These are phyloP conservation scores for Penicillium sp. DNA, from an alignment of 2,329 filamentous ascomycete genomes.

Conservation along the genomic window DNA sequence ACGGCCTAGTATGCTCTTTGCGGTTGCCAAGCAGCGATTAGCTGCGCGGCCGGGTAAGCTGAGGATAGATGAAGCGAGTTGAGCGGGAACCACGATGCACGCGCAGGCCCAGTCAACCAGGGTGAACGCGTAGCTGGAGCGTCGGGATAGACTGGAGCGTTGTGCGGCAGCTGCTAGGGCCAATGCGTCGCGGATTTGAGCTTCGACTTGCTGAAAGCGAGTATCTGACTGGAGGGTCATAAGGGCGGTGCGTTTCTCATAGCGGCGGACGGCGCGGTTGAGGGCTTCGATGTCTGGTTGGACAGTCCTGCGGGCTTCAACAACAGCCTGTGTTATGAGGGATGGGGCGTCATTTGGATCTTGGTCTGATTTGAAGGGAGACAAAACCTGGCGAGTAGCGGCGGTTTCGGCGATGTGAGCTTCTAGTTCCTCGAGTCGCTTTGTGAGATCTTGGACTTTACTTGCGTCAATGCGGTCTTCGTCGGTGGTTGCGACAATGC, in stretches of 20 bases:
- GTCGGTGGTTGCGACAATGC: slow-evolving; percentile 56
- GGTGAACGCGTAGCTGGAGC: slow-evolving; percentile 27
- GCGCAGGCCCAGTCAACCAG: slow-evolving; percentile 40
- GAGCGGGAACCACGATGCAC: slow-evolving; percentile 37
- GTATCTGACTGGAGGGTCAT: slow-evolving; percentile 75
- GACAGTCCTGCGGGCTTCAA: slow-evolving; percentile 63
- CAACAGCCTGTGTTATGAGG: slow-evolving; percentile 40
- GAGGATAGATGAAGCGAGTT: slow-evolving; percentile 29
- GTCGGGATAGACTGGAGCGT: slow-evolving; percentile 21
- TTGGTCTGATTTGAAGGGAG: slow-evolving; percentile 15
- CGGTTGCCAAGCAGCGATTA: slow-evolving; percentile 17
- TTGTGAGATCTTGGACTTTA: slow-evolving; percentile 57
- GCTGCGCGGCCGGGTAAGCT: slow-evolving; percentile 32
- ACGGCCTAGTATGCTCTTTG: slow-evolving; percentile 7
- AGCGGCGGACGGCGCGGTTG: slow-evolving; percentile 82
- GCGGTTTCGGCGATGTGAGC: slow-evolving; percentile 49
- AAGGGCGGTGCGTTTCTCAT: slow-evolving; percentile 83
- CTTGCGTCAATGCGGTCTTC: slow-evolving; percentile 24
- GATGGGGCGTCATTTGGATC: slow-evolving; percentile 42
- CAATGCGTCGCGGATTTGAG: slow-evolving; percentile 72
- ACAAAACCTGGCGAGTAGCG: slow-evolving; percentile 22
- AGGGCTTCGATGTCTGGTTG: slow-evolving; percentile 85
- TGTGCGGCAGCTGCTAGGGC: slow-evolving; percentile 74
- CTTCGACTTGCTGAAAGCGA: slow-evolving; percentile 70
- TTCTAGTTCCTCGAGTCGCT: slow-evolving; percentile 71